Base-by-base conservation (phyloP, 208 protist species). In the Naegleria lovaniensis region DNA sequence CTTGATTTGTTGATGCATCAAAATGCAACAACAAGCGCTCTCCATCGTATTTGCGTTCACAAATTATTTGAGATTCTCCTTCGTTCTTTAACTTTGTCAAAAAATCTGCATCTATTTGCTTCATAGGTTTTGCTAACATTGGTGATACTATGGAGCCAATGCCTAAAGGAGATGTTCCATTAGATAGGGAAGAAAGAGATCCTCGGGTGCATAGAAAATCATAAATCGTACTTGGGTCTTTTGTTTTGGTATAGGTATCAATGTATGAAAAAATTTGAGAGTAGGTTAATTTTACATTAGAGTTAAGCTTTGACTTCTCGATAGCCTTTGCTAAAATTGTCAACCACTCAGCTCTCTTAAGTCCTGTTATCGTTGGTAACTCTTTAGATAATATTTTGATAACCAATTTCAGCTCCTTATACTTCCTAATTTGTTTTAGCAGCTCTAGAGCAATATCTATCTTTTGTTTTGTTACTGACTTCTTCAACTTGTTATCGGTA, bases 1-100 rank as follows among this genome's bases (percentile, higher is more conserved):
- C 6, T 36, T 29, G 19, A 19, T 79, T 79, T 36, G 5, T 36
- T 19, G 16, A 36, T 36, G 29, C 29, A 67, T 67, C 13, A 33
- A 36, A 79, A n/a, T 79, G 67, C 7, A 79, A 6, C 29, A 79
- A 79, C 6, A 97, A 97, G 1, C 99, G 93, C 95, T 99, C 98
- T 19, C 99, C 99, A 94, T 99, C 99, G 93, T 99, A 99, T 94
- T 99, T 99, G 94, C 98, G 99, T 94, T 99, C 99, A 9, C 16
- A 79, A 15, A 36, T 36, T 36, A 79, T 36, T 36, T 79, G 7
- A 79, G 16, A 7, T 36, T 79, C 29, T 36, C 6, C 16, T 36
- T 19, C 7, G 0, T 79, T 79, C 36, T 36, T 79, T n/a, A 79
- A 36, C 5, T 29, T 25, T 36, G 0, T 0, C 9, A 79, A 13